Evolutionary conservation across 2,329 filamentous ascomycete species (phyloP), one percentile per base, ranked within the genome.

Genomic region (Neurospora sp.): DNA sequence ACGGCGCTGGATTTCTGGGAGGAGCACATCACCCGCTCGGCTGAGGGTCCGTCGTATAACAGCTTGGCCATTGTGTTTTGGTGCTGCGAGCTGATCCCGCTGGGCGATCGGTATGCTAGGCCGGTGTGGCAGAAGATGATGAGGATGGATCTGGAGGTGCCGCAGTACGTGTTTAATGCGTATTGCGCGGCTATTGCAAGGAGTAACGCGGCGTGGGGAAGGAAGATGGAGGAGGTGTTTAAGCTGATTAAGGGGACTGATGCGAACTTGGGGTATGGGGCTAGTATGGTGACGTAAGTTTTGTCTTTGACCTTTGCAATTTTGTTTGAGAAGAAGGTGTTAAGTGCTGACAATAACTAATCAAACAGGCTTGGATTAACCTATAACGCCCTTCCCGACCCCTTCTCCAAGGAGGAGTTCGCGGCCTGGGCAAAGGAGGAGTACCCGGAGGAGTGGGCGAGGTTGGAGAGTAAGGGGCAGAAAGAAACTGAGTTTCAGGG

Each of bases 41-140:
- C 85, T n/a, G 94, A 98, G 79, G 96, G 96, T 0, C 96, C 96
- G 0, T 91, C 90, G 1, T 93, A 96, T 75, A 87, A 88, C 71
- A 94, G 90, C 72, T 85, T 99, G 43, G 88, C 90, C 66, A 90
- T 96, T 40, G 90, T 93, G 2, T 92, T 99, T 74, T 89, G 90
- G 74, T 87, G 90, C 1, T 95, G 93, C 78, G 90, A 96, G 78
- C 82, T 82, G 71, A 83, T 82, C 71, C 84, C 86, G 1, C 83
- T 83, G 76, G 82, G 90, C 74, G 83, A 89, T 79, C 82, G 81
- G 23, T 85, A 85, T 72, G 88, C 91, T 52, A 87, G 87, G 23
- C 83, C 87, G 66, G 88, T 95, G 6, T 96, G 92, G 92, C 82
- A 82, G 28, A 88, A 88, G 79, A 85, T 96, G 70, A 84, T 86